Evolutionary conservation across 352 stramenopile species (phyloP), one percentile per base, ranked within the genome.

Genomic region (Globisporangium solare): DNA sequence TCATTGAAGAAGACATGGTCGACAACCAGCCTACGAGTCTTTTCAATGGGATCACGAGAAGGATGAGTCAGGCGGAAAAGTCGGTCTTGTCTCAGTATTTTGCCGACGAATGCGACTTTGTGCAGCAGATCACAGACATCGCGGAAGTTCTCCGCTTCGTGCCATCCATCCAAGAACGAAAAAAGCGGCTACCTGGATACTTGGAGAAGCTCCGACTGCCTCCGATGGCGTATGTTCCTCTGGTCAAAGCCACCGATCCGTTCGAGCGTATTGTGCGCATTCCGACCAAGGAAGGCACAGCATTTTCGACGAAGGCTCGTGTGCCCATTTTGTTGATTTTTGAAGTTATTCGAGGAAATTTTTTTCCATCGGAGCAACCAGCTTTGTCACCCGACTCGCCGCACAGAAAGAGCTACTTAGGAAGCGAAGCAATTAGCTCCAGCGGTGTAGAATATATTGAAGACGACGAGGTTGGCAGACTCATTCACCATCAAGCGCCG

Each of bases 281-380:
- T 56, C 84, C 84, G 6, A 81, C 76, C 1, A 92, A 90, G 40
- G 86, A 95, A 83, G 86, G 86, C 37, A 94, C 86, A 2, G 86
- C 83, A 0, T 95, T 95, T 50, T 94, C 83, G 13, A 95, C 86
- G 10, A 94, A 95, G 53, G 83, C 82, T 17, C 83, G 86, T 20
- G 86, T 93, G 22, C 86, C 84, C 22, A 93, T 93, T 59, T 74
- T 95, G 74, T 62, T 95, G 41, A 91, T 94, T 22, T 95, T 95
- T 53, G 86, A 95, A 59, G 86, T 95, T 20, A 89, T 92, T 50
- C 86, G 80, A 47, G 87, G 81, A 7, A 83, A 90, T 43, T 68
- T 79, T 54, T 86, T 86, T 32, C 59, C 67, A 13, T 71, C 76
- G 5, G 72, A 75, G 47, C 63, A 76, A 46, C 64, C 67, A 1